Conservation (phyloP, 768 basidiomycete genomes). For the Cytidiella melzeri region DNA sequence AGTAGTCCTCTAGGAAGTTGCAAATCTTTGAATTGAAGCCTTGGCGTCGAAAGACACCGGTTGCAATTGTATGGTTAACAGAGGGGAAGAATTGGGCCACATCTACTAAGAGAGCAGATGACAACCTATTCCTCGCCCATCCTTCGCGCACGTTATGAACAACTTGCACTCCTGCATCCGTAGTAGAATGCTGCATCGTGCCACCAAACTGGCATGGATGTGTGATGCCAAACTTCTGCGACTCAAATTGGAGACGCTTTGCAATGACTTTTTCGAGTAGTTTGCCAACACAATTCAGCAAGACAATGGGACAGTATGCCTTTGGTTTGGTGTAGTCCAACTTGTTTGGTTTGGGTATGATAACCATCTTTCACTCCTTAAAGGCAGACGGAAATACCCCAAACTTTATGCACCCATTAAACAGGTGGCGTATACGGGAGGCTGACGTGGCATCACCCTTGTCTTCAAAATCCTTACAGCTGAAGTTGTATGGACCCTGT, state of each 20-base stretch:
- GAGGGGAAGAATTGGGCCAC: conserved; percentile 18
- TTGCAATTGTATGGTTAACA: neutral
- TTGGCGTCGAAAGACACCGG: neutral
- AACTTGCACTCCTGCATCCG: conserved; percentile 14
- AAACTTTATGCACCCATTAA: conserved; percentile 4
- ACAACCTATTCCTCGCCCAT: conserved; percentile 1
- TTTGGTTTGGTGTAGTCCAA: conserved; percentile 15
- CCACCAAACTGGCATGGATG: conserved; percentile 16
- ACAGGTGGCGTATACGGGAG: neutral
- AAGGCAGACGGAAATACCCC: conserved; percentile 12
- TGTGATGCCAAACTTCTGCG: conserved; percentile 9
- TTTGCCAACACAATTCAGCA: conserved; percentile 20
- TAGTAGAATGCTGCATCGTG: conserved; percentile 13
- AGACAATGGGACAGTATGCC: conserved; percentile 22
- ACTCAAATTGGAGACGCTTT: conserved; percentile 14
- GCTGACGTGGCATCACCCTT: neutral
- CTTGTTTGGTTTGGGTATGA: conserved; percentile 20
- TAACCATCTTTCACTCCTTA: conserved; percentile 11
- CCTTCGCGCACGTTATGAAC: conserved; percentile 10
- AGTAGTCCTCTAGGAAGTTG: conserved; percentile 10
- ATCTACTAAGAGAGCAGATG: conserved; percentile 12
- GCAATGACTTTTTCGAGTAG: conserved; percentile 18
- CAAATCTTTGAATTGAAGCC: conserved; percentile 10
- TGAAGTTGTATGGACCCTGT: neutral
- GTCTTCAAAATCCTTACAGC: too few species aligned